Conservation (phyloP, 2,329 filamentous ascomycete genomes). For the Dendrostoma leiphaemia region DNA sequence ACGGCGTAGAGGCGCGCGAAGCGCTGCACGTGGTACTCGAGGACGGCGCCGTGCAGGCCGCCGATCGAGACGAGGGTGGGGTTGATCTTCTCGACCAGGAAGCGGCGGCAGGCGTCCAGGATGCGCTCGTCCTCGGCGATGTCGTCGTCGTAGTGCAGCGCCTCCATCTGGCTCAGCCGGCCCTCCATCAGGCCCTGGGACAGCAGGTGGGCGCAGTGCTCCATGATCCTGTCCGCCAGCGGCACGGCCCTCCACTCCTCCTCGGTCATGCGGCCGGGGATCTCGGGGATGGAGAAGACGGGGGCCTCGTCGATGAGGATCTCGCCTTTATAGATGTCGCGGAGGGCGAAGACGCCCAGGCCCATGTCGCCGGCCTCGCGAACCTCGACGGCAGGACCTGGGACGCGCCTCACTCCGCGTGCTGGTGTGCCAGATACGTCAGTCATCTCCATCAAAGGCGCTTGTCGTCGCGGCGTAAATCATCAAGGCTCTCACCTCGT, state of each 20-base stretch:
- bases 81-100: background rate
- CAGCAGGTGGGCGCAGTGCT: background rate
- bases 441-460: no score
- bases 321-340: slow-evolving; percentile 9
- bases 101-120: background rate
- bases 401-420: no score
- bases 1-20: slow-evolving; percentile 1
- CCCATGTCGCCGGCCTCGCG: slow-evolving; percentile 9
- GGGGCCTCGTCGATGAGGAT: slow-evolving; percentile 11
- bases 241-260: no score
- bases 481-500: no score
- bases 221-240: background rate
- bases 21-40: background rate
- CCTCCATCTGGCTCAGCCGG: background rate
- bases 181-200: background rate
- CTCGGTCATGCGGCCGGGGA: background rate
- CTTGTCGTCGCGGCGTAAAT: no score
- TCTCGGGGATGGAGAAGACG: slow-evolving; percentile 8
- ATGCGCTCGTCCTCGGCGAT: background rate
- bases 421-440: no score
- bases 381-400: background rate
- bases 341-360: slow-evolving; percentile 6
- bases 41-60: background rate
- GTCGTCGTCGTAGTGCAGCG: background rate
- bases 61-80: background rate